Conservation (phyloP, 2,329 filamentous ascomycete species). For the Venturia oleaginea region DNA sequence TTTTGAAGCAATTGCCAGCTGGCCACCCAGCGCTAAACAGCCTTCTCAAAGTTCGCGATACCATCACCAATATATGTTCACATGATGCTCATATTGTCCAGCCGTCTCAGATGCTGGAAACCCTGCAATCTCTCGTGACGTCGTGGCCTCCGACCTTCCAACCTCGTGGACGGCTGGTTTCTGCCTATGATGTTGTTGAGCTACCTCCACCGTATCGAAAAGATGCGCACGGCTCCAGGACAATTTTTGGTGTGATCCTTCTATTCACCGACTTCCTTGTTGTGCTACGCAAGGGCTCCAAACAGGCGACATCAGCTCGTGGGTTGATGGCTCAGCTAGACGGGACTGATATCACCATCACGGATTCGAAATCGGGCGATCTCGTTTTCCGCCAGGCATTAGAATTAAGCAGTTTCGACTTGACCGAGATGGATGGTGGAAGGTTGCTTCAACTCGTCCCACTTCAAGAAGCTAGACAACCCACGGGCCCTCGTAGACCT, state of each 20-base stretch:
- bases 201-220: conserved; percentile 61
- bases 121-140: conserved; percentile 66
- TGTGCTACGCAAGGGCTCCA: conserved; percentile 61
- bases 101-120: conserved; percentile 63
- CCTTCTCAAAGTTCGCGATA: conserved; percentile 81
- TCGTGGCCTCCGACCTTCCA: conserved; percentile 66
- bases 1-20: conserved; percentile 74
- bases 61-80: conserved; percentile 93
- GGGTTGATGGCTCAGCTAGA: conserved; percentile 79
- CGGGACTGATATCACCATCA: conserved; percentile 52
- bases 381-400: conserved; percentile 59
- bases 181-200: conserved; percentile 72
- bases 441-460: conserved; percentile 54
- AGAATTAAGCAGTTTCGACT: conserved; percentile 57
- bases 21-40: conserved; percentile 74
- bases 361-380: conserved; percentile 45
- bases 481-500: neutral
- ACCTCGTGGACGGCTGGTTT: conserved; percentile 68
- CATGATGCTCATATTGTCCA: conserved; percentile 65
- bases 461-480: conserved; percentile 15
- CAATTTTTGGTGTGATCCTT: conserved; percentile 59
- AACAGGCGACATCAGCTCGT: conserved; percentile 58
- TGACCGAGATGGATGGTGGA: conserved; percentile 62
- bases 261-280: conserved; percentile 78
- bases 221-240: conserved; percentile 30